These are phyloP conservation scores for Colletotrichum sp. DNA, from an alignment of 2,329 filamentous ascomycete species.

Conservation along the genomic window DNA sequence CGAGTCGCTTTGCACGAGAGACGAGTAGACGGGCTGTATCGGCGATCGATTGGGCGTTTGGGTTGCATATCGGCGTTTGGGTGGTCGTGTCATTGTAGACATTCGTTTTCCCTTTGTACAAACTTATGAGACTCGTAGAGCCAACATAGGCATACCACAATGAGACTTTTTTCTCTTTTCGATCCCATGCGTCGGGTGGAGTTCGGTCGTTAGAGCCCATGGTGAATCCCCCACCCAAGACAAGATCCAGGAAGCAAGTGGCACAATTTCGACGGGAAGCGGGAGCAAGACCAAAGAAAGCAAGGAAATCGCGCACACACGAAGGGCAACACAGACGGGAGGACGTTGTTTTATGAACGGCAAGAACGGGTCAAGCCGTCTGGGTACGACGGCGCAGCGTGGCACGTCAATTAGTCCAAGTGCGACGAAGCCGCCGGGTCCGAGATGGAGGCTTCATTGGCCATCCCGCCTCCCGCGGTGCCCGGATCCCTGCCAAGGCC, in stretches of 20 bases:
- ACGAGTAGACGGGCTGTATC: neutral
- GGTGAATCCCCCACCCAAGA: neutral
- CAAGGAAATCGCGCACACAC: neutral
- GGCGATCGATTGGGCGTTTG: neutral
- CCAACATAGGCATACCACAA: neutral
- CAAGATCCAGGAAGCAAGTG: neutral
- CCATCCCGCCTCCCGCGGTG: neutral
- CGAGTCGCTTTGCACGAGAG: constrained; percentile 34
- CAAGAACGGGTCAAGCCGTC: neutral
- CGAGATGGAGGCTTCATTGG: constrained; percentile 5
- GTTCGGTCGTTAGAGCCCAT: neutral
- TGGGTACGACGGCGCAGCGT: neutral
- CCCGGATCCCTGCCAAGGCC: constrained; percentile 9
- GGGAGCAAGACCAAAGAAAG: neutral
- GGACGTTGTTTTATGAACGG: neutral
- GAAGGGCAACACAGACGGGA: neutral
- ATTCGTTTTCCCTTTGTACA: neutral
- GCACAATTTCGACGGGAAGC: neutral
- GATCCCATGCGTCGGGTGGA: neutral
- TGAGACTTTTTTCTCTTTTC: neutral
- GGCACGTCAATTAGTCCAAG: neutral
- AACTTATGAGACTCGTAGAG: neutral
- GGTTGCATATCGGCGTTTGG: neutral
- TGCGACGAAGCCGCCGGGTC: neutral
- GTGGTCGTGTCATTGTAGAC: neutral